phyloP scores from a whole-genome alignment of 179 eudicot genomes.

The Pouteria campechiana region DNA sequence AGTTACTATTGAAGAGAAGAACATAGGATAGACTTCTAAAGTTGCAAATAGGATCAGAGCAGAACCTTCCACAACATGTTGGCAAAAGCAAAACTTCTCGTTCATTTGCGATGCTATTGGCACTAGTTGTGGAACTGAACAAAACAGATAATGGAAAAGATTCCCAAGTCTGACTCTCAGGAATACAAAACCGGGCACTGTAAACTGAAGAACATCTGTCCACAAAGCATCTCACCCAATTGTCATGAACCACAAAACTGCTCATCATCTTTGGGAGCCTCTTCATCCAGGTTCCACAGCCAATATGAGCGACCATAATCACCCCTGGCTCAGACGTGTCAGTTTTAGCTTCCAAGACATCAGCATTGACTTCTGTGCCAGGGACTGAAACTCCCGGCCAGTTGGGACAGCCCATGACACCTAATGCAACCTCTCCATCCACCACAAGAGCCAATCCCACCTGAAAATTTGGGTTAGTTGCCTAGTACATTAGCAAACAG shows the following conservation, averaged over 20 bases:
- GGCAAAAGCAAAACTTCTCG: conserved; percentile 52
- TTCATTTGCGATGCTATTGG: conserved; percentile 23
- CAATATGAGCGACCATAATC: conserved; percentile 73
- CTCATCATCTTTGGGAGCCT: conserved; percentile 18
- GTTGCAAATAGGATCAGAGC: not conserved
- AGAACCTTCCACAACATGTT: conserved; percentile 80
- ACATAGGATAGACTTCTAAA: not conserved
- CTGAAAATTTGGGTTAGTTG: conserved; percentile 21
- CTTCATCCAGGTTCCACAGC: conserved; percentile 81
- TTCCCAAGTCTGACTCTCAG: conserved; percentile 86
- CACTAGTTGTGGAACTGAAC: conserved; percentile 31
- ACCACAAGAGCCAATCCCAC: conserved; percentile 91
- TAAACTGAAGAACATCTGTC: conserved; percentile 32
- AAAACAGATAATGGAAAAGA: conserved; percentile 57
- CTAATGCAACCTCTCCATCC: conserved; percentile 75
- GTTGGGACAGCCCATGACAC: conserved; percentile 90
- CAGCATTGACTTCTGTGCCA: conserved; percentile 5
- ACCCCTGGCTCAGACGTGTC: conserved; percentile 34
- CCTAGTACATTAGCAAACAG: not conserved
- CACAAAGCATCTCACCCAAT: conserved; percentile 74
- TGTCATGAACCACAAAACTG: conserved; percentile 7
- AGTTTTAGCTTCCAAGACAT: conserved; percentile 13
- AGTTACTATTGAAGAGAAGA: not conserved
- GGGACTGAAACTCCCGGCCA: conserved; percentile 37
- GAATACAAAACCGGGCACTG: conserved; percentile 59